Conservation (phyloP, 2,329 filamentous ascomycete species). For the Diaporthe humulicola region DNA sequence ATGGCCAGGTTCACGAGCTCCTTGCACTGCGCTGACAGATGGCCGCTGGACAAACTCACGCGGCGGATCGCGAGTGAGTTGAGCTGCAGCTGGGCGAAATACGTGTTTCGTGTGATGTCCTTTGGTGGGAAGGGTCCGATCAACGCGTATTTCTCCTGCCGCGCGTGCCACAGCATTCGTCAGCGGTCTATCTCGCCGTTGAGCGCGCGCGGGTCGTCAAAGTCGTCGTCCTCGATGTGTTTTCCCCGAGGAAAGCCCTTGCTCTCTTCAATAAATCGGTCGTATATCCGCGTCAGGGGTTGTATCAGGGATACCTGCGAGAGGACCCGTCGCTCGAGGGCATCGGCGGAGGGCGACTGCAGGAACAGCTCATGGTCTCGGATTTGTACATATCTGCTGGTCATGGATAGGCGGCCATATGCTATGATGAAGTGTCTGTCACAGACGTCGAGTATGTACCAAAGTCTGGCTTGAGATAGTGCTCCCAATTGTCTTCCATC, state of each 20-base stretch:
- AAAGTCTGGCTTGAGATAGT: neutral
- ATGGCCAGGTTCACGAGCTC: slow-evolving; percentile 49
- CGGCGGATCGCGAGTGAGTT: slow-evolving; percentile 62
- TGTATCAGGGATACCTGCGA: slow-evolving; percentile 44
- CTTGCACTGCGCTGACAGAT: slow-evolving; percentile 40
- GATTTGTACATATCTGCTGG: slow-evolving; percentile 34
- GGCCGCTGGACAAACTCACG: slow-evolving; percentile 53
- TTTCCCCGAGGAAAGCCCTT: neutral
- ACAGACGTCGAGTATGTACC: neutral
- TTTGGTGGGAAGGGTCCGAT: slow-evolving; percentile 52
- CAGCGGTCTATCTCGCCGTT: slow-evolving; percentile 59
- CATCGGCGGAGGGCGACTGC: slow-evolving; percentile 42
- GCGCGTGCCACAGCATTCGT: slow-evolving; percentile 53
- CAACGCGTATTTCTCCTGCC: slow-evolving; percentile 44
- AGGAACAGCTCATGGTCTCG: slow-evolving; percentile 47
- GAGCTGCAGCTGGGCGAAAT: slow-evolving; percentile 55
- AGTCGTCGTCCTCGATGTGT: slow-evolving; percentile 46
- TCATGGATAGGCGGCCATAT: neutral
- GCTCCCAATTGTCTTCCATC: neutral
- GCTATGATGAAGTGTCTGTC: neutral
- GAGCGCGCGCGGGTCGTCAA: slow-evolving; percentile 53
- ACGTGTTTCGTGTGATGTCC: slow-evolving; percentile 53
- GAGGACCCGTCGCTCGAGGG: slow-evolving; percentile 41
- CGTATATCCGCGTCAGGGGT: slow-evolving; percentile 43
- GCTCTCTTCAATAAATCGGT: slow-evolving; percentile 39